Evolutionary conservation across 2,329 filamentous ascomycete genomes (phyloP).

Genomic region (Rhinocladiella mackenziei): DNA sequence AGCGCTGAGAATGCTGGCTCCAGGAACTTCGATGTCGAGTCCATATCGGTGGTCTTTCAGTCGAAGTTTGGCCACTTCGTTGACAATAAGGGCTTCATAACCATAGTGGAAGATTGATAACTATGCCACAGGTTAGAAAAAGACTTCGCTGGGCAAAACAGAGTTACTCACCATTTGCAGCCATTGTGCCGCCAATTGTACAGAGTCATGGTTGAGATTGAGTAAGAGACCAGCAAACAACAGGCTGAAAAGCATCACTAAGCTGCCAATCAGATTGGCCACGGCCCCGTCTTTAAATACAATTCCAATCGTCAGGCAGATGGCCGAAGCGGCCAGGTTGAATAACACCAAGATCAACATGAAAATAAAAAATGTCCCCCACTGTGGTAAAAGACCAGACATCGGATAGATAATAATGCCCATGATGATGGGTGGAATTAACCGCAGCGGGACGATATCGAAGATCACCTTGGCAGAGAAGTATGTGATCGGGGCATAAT

Average conservation of each 20-base stretch:
- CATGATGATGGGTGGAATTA: conserved; percentile 92
- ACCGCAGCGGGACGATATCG: conserved; percentile 88
- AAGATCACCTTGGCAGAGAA: conserved; percentile 97
- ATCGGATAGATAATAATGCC: conserved; percentile 96
- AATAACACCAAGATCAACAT: conserved; percentile 89
- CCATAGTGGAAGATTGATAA: conserved; percentile 98
- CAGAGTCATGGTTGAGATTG: conserved; percentile 69
- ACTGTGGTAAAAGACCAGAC: conserved; percentile 83
- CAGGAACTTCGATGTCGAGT: conserved; percentile 91
- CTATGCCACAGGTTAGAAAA: conserved; percentile 38
- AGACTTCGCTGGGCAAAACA: neutral
- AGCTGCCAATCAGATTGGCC: conserved; percentile 85
- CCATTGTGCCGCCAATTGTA: conserved; percentile 81
- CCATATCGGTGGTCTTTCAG: conserved; percentile 94
- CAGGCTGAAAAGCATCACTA: conserved; percentile 96
- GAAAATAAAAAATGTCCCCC: conserved; percentile 82
- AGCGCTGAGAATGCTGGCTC: conserved; percentile 85
- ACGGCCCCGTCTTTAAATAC: conserved; percentile 87
- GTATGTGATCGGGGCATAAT: conserved; percentile 91
- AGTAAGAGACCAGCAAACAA: conserved; percentile 90
- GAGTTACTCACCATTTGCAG: conserved; percentile 63
- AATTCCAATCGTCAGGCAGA: conserved; percentile 95
- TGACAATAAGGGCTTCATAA: conserved; percentile 94
- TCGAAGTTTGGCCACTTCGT: conserved; percentile 86
- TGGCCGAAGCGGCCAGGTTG: conserved; percentile 87